Conservation (phyloP, 2,329 filamentous ascomycete genomes). For the Zarea fungicola region DNA sequence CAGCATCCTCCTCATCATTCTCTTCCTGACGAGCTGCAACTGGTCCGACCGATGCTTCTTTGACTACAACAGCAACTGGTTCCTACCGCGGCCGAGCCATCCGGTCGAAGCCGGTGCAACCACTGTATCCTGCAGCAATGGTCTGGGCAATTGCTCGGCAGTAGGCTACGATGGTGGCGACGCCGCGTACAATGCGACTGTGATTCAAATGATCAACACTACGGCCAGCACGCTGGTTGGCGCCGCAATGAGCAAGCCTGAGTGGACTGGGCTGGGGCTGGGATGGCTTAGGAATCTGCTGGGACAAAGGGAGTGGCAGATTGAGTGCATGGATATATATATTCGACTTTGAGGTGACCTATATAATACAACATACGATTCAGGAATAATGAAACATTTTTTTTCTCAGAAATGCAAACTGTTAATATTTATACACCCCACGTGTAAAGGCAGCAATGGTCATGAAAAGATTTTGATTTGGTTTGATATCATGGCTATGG, state of each 20-base stretch:
- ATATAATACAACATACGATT: background rate
- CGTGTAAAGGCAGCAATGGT: no score
- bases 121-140: constrained; percentile 20
- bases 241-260: constrained; percentile 60
- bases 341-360: constrained; percentile 57
- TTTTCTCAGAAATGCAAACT: no score
- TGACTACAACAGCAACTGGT: constrained; percentile 90
- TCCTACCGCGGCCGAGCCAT: constrained; percentile 62
- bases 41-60: constrained; percentile 90
- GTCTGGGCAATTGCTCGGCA: constrained; percentile 17
- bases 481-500: constrained; percentile 9
- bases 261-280: constrained; percentile 72
- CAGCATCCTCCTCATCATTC: constrained; percentile 88
- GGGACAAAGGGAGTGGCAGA: constrained; percentile 79
- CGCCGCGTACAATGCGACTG: constrained; percentile 42
- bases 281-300: constrained; percentile 82
- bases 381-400: no score
- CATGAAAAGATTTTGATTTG: background rate
- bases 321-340: constrained; percentile 87
- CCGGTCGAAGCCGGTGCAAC: constrained; percentile 17
- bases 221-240: constrained; percentile 64
- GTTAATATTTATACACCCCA: no score
- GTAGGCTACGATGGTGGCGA: constrained; percentile 12
- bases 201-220: constrained; percentile 57
- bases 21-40: constrained; percentile 87